Conservation (phyloP, 805 yeast species). For the Barnettozyma salicaria region DNA sequence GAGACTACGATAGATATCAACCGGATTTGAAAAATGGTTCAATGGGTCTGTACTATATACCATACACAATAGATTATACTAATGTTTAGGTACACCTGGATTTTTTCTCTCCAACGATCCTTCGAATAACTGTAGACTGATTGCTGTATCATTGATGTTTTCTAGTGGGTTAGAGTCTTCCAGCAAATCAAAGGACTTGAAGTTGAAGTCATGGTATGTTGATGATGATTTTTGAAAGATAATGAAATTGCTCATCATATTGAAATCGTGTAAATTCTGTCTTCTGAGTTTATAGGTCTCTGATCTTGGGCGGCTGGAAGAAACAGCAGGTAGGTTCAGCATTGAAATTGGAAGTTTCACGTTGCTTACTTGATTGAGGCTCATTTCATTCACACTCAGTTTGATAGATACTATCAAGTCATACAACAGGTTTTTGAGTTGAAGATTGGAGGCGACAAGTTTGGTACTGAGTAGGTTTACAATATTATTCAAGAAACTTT, state of each 20-base stretch:
- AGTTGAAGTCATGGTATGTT: constrained; percentile 32
- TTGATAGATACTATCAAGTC: constrained; percentile 54
- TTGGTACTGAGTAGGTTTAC: constrained; percentile 40
- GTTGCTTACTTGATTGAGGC: constrained; percentile 23
- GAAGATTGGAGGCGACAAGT: constrained; percentile 39
- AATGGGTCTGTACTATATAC: background rate
- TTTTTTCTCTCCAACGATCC: constrained; percentile 43
- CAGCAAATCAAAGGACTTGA: constrained; percentile 49
- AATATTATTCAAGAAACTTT: constrained; percentile 42
- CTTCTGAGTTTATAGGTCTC: background rate
- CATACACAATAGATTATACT: background rate
- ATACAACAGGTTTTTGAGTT: constrained; percentile 49
- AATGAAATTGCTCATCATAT: constrained; percentile 19
- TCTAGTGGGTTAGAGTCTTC: constrained; percentile 49
- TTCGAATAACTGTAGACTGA: constrained; percentile 49
- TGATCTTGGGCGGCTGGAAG: constrained; percentile 8
- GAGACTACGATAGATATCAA: constrained; percentile 42
- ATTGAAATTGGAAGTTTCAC: constrained; percentile 26
- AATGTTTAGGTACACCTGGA: constrained; percentile 25
- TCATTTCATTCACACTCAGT: constrained; percentile 25
- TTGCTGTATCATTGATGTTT: constrained; percentile 46
- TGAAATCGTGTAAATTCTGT: constrained; percentile 22
- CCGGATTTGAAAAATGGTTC: constrained; percentile 21
- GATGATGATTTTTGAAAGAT: constrained; percentile 25
- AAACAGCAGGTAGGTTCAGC: constrained; percentile 20